A percentile compares a stretch with the other conserved stretches of the same genome.
phyloP scores from a whole-genome alignment of 495 filamentous ascomycete species.

The Tricharina praecox region DNA sequence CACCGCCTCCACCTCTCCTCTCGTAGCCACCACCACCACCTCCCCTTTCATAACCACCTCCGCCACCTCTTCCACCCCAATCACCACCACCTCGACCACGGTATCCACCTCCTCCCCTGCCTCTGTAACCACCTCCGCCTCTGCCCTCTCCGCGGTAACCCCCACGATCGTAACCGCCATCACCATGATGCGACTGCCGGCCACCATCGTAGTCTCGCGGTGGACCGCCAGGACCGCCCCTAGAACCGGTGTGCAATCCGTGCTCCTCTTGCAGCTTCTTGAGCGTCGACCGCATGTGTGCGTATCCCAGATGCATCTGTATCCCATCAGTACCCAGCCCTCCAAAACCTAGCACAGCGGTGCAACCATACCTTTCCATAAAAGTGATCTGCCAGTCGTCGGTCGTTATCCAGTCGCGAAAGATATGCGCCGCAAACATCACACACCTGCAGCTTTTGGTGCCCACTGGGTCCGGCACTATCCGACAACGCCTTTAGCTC shows the following conservation, averaged over 20 bases:
- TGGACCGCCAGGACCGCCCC: constrained; percentile 42
- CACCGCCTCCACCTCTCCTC: constrained; percentile 7
- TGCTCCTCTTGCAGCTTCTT: constrained; percentile 77
- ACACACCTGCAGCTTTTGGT: constrained; percentile 96
- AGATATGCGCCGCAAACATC: constrained; percentile 95
- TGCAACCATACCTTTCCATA: constrained; percentile 53
- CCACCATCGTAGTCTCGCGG: constrained; percentile 37
- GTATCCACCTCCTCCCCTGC: constrained; percentile 28
- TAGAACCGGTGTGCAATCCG: constrained; percentile 43
- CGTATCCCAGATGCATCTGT: constrained; percentile 92
- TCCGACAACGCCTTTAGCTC: constrained; percentile 86
- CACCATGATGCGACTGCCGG: constrained; percentile 32
- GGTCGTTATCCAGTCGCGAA: constrained; percentile 78
- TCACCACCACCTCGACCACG: constrained; percentile 33
- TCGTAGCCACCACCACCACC: constrained; percentile 10
- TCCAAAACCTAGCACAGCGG: too few relatives aligned
- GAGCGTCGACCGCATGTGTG: constrained; percentile 85
- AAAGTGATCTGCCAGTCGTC: constrained; percentile 87
- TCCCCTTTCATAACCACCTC: constrained; percentile 8
- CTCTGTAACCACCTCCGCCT: constrained; percentile 34
- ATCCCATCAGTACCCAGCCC: not conserved
- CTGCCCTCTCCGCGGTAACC: constrained; percentile 36
- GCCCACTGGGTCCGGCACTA: constrained; percentile 75
- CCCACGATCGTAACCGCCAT: constrained; percentile 33
- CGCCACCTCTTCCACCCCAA: constrained; percentile 12